A percentile compares a stretch with the other conserved stretches of the same genome.
These are phyloP conservation scores for Ashbya aceris DNA, from an alignment of 1,139 yeast species.

Conservation along the genomic window DNA sequence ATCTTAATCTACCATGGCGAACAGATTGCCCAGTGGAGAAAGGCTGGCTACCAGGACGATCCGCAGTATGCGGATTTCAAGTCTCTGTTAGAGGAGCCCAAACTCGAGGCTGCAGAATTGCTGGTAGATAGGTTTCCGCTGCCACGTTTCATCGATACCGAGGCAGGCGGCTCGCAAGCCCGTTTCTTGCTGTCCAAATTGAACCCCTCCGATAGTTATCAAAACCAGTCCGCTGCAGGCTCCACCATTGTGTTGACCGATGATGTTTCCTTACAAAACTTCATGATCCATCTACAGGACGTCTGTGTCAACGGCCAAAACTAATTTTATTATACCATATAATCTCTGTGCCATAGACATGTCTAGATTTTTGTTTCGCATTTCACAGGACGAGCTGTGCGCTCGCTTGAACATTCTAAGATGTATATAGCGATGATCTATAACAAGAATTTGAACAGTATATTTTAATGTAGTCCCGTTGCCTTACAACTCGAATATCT, in stretches of 20 bases:
- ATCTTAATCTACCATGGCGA: conserved; percentile 92
- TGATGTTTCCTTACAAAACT: conserved; percentile 86
- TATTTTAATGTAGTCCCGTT: conserved; percentile 1
- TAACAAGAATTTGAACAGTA: conserved; percentile 3
- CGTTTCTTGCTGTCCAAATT: conserved; percentile 89
- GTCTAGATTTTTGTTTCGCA: conserved; percentile 1
- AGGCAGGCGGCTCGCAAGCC: conserved; percentile 97
- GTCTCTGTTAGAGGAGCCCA: conserved; percentile 78
- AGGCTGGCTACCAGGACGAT: conserved; percentile 86
- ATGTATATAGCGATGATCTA: conserved; percentile 3
- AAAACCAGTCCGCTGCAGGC: conserved; percentile 47
- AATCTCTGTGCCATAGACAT: conserved; percentile 3
- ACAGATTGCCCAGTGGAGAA: conserved; percentile 93
- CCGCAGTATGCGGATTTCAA: conserved; percentile 86
- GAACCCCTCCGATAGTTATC: conserved; percentile 85
- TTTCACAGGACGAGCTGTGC: neutral
- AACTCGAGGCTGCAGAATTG: conserved; percentile 84
- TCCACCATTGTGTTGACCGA: conserved; percentile 85
- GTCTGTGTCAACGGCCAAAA: conserved; percentile 52
- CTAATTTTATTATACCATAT: conserved; percentile 8
- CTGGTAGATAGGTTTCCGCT: conserved; percentile 91
- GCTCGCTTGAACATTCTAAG: conserved; percentile 1
- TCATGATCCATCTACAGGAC: conserved; percentile 83
- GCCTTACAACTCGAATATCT: conserved; percentile 43
- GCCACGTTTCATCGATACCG: conserved; percentile 93